Conservation (phyloP, 257 asterid genomes). For the Solanum ossicruentum region DNA sequence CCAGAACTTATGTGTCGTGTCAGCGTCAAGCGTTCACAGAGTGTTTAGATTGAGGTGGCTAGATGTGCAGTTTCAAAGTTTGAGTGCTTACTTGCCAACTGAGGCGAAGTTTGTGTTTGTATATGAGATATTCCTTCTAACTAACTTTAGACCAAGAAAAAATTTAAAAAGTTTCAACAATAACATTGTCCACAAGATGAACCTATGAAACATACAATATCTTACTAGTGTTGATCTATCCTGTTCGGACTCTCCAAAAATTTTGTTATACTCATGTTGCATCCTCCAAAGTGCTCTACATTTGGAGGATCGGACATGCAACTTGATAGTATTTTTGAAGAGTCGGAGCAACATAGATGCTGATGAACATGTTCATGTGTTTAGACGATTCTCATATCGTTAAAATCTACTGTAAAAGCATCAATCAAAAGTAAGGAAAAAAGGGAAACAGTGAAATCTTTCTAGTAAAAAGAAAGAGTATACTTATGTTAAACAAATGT, state of each 20-base stretch:
- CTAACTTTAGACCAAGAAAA: neutral
- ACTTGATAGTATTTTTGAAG: neutral
- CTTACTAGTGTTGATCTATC: neutral
- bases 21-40: too few relatives aligned
- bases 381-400: neutral
- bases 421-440: neutral
- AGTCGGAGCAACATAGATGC: neutral
- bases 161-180: neutral
- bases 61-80: neutral
- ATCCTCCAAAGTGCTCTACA: too few relatives aligned
- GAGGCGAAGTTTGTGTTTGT: neutral
- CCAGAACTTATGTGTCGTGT: neutral
- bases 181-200: neutral
- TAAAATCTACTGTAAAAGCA: neutral
- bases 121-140: neutral
- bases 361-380: neutral
- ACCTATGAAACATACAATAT: neutral
- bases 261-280: neutral
- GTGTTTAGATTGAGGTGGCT: neutral
- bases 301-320: neutral
- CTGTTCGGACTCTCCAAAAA: neutral
- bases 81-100: neutral
- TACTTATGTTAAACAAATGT: neutral
- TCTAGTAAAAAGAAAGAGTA: neutral
- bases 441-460: neutral